Base-by-base conservation (phyloP, 176 grass and related monocot genomes). In the Themeda triandra region DNA sequence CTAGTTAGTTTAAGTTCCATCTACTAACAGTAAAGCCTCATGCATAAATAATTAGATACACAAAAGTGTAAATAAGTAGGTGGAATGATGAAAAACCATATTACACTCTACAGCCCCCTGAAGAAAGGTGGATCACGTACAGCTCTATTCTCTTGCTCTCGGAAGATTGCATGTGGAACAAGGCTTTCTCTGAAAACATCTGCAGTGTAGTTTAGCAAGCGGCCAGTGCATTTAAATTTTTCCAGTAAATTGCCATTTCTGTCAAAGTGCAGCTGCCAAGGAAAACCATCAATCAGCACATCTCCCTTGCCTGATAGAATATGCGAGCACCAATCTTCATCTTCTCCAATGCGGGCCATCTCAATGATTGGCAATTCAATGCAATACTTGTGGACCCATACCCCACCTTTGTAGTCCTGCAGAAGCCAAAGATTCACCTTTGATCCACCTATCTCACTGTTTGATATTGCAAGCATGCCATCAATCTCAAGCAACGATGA, bases 341-440 rank as follows among this genome's bases (percentile, higher is more conserved):
- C 2, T 29, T 66, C 14, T 64, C n/a, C 77, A 41, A 73, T 41
- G 40, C 24, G 11, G 4, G 2, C 2, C 30, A 86, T 86, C 58
- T 86, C 77, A n/a, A 51, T 23, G 40, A 73, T 58, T 65, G 77
- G 77, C 58, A 86, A 70, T 51, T 73, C 4, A 39, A 86, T n/a
- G 4, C 24, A 10, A 66, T 24, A 86, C 58, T 73, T 73, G 76
- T 73, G 77, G 30, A 66, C 68, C 84, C 77, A 86, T 5, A 65
- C 17, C 24, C 13, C 7, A 6, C 10, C 8, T 41, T 39, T 66
- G 41, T 80, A 73, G 15, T 86, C 84, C 69, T 23, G 68, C 32
- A 86, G 77, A 80, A 73, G 30, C 84, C 84, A 86, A 66, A 86
- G 68, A 73, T 86, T 24, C 29, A 80, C 68, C 14, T 73, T 53